Evolutionary conservation across 257 asterid species (phyloP).

Genomic region (Linderniella brevidens): DNA sequence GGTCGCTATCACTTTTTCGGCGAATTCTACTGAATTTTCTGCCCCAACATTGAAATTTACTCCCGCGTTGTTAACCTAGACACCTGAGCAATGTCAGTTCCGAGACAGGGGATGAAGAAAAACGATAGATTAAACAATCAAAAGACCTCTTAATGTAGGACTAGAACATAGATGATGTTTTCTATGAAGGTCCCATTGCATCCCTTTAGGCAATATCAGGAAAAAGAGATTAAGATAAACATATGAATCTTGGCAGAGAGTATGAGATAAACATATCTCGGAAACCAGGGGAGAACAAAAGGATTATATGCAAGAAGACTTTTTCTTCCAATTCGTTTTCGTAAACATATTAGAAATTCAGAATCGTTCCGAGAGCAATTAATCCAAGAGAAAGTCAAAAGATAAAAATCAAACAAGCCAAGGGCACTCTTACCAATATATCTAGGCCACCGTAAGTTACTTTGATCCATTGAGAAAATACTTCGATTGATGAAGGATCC

Average conservation of each 20-base stretch:
- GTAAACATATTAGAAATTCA: too few relatives aligned
- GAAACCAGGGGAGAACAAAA: neutral
- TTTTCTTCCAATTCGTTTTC: too few relatives aligned
- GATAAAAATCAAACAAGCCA: neutral
- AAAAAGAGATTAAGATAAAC: too few relatives aligned
- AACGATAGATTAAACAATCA: too few relatives aligned
- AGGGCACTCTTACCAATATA: slow-evolving; percentile 47
- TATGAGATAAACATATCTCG: neutral
- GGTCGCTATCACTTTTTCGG: slow-evolving; percentile 54
- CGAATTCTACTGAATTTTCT: slow-evolving; percentile 57
- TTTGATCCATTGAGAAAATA: slow-evolving; percentile 46
- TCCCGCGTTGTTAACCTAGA: slow-evolving; percentile 95
- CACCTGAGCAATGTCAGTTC: neutral
- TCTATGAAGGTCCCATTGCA: too few relatives aligned
- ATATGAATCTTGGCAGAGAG: too few relatives aligned
- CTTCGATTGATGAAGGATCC: slow-evolving; percentile 44
- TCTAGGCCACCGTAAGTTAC: slow-evolving; percentile 63
- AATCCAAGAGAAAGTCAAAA: neutral
- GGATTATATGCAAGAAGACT: neutral
- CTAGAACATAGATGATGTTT: too few relatives aligned
- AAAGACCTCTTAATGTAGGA: too few relatives aligned
- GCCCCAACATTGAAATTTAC: slow-evolving; percentile 70
- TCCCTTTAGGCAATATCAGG: too few relatives aligned
- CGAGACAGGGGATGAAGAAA: too few relatives aligned
- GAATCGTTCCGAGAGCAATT: neutral